phyloP scores from a whole-genome alignment of 495 filamentous ascomycete species.

The Aspergillus sparsus region DNA sequence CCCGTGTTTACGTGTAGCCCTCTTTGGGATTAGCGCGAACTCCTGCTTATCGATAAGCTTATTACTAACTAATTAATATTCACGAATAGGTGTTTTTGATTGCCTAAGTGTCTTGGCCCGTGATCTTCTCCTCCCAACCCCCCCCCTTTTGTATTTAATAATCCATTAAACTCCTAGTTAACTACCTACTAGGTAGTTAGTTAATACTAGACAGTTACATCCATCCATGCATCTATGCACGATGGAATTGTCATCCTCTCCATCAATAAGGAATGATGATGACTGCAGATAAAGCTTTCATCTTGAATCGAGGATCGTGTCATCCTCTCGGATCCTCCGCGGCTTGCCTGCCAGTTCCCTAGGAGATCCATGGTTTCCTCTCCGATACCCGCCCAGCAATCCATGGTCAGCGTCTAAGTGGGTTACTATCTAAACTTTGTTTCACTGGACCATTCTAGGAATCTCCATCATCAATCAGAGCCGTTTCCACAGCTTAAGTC shows the following conservation, averaged over 20 bases:
- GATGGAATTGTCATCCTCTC: too few species aligned
- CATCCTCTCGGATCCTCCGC: neutral
- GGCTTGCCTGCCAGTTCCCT: neutral
- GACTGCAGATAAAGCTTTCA: neutral
- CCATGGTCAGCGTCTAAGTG: conserved; percentile 19
- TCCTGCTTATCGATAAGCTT: conserved; percentile 51
- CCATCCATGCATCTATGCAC: too few species aligned
- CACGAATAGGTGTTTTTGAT: neutral
- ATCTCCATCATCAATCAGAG: too few species aligned
- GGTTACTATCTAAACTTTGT: conserved; percentile 10
- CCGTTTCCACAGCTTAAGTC: too few species aligned
- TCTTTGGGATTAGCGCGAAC: conserved; percentile 38
- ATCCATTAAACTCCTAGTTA: too few species aligned
- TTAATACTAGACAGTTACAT: too few species aligned
- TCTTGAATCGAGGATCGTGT: too few species aligned
- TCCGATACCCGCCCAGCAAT: conserved; percentile 23
- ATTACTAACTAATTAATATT: conserved; percentile 24
- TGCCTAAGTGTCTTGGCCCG: neutral
- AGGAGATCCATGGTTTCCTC: conserved; percentile 27
- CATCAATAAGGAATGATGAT: too few species aligned
- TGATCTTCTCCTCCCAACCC: conserved; percentile 5
- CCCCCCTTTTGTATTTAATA: neutral
- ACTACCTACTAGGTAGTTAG: too few species aligned
- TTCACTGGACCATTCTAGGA: neutral
- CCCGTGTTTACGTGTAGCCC: conserved; percentile 46